Evolutionary conservation across 2,329 filamentous ascomycete genomes (phyloP).

Genomic region (Neocucurbitaria cava): DNA sequence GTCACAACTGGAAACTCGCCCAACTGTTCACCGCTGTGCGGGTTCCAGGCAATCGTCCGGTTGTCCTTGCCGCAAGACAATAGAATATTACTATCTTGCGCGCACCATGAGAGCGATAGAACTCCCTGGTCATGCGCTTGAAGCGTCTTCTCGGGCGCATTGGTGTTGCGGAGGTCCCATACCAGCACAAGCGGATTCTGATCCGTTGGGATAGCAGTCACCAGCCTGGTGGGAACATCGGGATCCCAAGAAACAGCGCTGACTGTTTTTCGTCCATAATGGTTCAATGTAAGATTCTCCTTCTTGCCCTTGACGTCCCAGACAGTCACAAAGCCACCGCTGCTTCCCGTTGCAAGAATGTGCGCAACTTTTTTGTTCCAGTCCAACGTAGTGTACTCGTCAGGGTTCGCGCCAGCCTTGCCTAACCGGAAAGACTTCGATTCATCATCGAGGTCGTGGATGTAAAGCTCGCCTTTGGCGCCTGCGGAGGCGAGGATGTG

Average conservation of each 20-base stretch:
- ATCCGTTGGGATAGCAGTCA: conserved; percentile 91
- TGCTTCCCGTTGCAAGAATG: conserved; percentile 92
- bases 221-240: conserved; percentile 86
- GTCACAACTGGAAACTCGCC: conserved; percentile 97
- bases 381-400: conserved; percentile 94
- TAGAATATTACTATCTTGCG: conserved; percentile 85
- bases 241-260: conserved; percentile 98
- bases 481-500: conserved; percentile 93
- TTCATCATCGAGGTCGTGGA: conserved; percentile 92
- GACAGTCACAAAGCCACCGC: conserved; percentile 93
- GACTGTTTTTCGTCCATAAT: conserved; percentile 85
- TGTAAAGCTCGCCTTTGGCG: conserved; percentile 92
- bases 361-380: conserved; percentile 99
- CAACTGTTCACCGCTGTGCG: conserved; percentile 83
- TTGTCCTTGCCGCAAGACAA: conserved; percentile 98
- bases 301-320: conserved; percentile 99
- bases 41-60: conserved; percentile 94
- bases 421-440: conserved; percentile 88
- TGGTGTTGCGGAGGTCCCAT: conserved; percentile 96
- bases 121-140: conserved; percentile 95
- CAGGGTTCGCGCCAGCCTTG: conserved; percentile 83
- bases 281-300: conserved; percentile 93
- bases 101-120: conserved; percentile 93
- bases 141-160: conserved; percentile 86
- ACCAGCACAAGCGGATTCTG: conserved; percentile 85